Conservation (phyloP, 495 filamentous ascomycete species). For the Annulohypoxylon stygium region DNA sequence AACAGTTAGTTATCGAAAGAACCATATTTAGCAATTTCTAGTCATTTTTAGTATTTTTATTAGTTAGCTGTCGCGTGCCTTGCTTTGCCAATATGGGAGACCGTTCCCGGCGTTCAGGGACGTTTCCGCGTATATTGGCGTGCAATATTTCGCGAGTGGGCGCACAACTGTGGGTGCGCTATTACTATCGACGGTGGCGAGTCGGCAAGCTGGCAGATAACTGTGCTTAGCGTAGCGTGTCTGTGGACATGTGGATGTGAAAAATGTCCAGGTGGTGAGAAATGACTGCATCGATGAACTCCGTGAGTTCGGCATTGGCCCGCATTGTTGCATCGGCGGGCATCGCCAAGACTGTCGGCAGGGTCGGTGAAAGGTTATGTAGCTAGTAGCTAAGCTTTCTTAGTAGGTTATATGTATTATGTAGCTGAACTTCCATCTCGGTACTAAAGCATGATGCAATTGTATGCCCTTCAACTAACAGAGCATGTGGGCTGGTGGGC, state of each 20-base stretch:
- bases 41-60: neutral
- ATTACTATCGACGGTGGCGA: neutral
- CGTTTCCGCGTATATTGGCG: neutral
- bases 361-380: constrained; percentile 26
- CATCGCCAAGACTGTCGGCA: constrained; percentile 28
- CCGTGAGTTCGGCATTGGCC: constrained; percentile 20
- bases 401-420: neutral
- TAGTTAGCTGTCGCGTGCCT: constrained; percentile 15
- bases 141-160: neutral
- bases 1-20: constrained; percentile 10
- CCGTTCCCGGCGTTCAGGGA: neutral
- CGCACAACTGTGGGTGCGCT: neutral
- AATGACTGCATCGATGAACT: constrained; percentile 8
- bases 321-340: constrained; percentile 27
- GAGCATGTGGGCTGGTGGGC: neutral
- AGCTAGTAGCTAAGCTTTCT: neutral
- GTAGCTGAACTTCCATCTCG: constrained; percentile 8
- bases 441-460: constrained; percentile 7
- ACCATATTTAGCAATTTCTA: neutral
- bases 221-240: neutral
- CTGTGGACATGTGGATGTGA: neutral
- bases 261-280: neutral
- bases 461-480: constrained; percentile 3
- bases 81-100: neutral
- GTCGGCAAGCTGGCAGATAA: neutral